These are phyloP conservation scores for Phytophthora pini DNA, from an alignment of 352 stramenopile genomes.

Conservation along the genomic window DNA sequence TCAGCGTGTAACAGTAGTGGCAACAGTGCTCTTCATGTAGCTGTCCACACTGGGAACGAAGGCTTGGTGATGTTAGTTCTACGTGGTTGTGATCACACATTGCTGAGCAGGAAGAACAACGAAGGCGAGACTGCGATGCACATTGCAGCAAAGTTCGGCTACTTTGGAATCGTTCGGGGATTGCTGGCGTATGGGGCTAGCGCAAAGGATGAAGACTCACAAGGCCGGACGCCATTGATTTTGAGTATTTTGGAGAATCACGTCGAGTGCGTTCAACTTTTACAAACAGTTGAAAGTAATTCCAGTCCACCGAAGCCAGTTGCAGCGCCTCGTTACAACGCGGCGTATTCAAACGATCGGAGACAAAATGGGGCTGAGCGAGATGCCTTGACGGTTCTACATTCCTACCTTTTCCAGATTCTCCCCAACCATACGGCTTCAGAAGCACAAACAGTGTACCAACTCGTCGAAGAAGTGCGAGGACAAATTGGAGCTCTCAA, in stretches of 20 bases:
- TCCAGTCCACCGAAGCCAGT: slow-evolving; percentile 10
- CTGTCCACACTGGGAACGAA: slow-evolving; percentile 81
- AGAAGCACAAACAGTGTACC: slow-evolving; percentile 37
- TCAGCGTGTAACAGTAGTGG: slow-evolving; percentile 79
- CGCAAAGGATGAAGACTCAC: slow-evolving; percentile 55
- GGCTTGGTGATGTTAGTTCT: slow-evolving; percentile 82
- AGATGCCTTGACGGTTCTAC: slow-evolving; percentile 34
- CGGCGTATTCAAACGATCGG: slow-evolving; percentile 2
- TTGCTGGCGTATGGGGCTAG: slow-evolving; percentile 55
- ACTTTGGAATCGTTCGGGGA: slow-evolving; percentile 43
- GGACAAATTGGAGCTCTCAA: slow-evolving; percentile 30
- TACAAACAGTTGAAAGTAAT: slow-evolving; percentile 46
- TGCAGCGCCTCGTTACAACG: slow-evolving; percentile 15
- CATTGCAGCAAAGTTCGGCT: slow-evolving; percentile 70
- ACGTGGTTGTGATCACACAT: slow-evolving; percentile 52
- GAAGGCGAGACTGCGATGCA: slow-evolving; percentile 91
- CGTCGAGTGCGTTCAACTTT: slow-evolving; percentile 64
- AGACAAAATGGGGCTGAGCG: slow-evolving; percentile 21
- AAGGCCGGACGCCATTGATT: slow-evolving; percentile 66
- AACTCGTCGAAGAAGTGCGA: slow-evolving; percentile 37
- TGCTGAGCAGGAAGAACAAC: slow-evolving; percentile 90
- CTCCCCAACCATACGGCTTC: slow-evolving; percentile 18
- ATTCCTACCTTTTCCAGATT: slow-evolving; percentile 38
- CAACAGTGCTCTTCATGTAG: slow-evolving; percentile 89
- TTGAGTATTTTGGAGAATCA: slow-evolving; percentile 79